Evolutionary conservation across 768 basidiomycete genomes (phyloP).

Genomic region (Macrocybe gigantea): DNA sequence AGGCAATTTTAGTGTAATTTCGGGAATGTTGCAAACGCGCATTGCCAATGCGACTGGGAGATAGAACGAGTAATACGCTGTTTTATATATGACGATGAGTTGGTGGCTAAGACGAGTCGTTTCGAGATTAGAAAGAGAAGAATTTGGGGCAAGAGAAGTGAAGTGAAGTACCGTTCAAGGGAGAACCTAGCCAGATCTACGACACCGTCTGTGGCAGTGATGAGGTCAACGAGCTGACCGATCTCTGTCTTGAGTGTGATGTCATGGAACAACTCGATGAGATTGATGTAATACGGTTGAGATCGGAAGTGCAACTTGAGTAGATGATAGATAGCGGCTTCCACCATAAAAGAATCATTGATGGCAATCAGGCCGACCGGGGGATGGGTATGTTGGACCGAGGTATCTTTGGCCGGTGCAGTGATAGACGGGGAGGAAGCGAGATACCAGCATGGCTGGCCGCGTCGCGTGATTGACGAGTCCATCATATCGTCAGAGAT

Average conservation of each 20-base stretch:
- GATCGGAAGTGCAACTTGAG: constrained; percentile 81
- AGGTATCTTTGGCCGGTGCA: constrained; percentile 9
- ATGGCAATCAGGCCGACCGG: constrained; percentile 80
- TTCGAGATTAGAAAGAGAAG: background rate
- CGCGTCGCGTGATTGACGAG: constrained; percentile 83
- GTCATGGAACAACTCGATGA: constrained; percentile 91
- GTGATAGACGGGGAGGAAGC: constrained; percentile 14
- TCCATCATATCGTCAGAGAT: constrained; percentile 99
- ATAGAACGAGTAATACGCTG: constrained; percentile 97
- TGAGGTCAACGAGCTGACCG: constrained; percentile 92
- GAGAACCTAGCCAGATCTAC: constrained; percentile 90
- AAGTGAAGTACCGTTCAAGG: constrained; percentile 57
- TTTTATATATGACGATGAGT: constrained; percentile 95
- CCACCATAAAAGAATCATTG: constrained; percentile 97
- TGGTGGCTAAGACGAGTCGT: constrained; percentile 51
- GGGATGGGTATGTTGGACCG: constrained; percentile 19
- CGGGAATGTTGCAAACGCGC: constrained; percentile 65
- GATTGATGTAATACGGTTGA: constrained; percentile 79
- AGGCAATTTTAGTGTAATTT: constrained; percentile 28
- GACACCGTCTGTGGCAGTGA: constrained; percentile 88
- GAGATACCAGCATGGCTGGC: constrained; percentile 94
- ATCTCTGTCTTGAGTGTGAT: constrained; percentile 89
- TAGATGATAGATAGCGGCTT: constrained; percentile 87
- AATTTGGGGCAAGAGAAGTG: background rate
- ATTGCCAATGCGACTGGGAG: constrained; percentile 95